Conservation (phyloP, 2,329 filamentous ascomycete genomes). For the Berkeleyomyces basicola region DNA sequence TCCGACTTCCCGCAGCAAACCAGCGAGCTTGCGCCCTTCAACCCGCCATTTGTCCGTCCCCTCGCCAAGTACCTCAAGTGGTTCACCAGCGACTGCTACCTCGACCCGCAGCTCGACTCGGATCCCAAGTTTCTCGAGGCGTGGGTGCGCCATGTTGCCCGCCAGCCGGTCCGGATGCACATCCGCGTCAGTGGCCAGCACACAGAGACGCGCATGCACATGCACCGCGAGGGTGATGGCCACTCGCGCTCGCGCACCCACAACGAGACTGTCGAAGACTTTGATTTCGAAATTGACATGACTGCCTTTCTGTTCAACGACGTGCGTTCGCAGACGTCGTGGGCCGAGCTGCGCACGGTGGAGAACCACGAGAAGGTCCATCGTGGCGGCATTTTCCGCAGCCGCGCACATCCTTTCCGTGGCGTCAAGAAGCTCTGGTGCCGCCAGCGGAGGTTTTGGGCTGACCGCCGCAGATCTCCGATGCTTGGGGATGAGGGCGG, state of each 20-base stretch:
- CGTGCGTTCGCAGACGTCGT: constrained; percentile 24
- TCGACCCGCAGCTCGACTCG: constrained; percentile 29
- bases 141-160: constrained; percentile 29
- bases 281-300: constrained; percentile 41
- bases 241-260: constrained; percentile 27
- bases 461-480: constrained; percentile 14
- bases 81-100: constrained; percentile 21
- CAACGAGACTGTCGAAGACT: constrained; percentile 35
- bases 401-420: constrained; percentile 30
- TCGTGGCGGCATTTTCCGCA: constrained; percentile 45
- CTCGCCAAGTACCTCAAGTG: constrained; percentile 16
- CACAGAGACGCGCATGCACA: constrained; percentile 21
- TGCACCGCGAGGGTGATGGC: neutral
- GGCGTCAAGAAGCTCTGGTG: constrained; percentile 13
- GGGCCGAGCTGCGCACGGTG: constrained; percentile 32
- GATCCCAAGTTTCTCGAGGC: constrained; percentile 28
- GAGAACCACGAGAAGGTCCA: constrained; percentile 42
- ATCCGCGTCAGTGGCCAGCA: constrained; percentile 39
- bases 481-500: constrained; percentile 18
- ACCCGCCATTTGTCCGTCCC: constrained; percentile 14
- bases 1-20: constrained; percentile 15
- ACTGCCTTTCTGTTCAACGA: constrained; percentile 39
- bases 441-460: constrained; percentile 3
- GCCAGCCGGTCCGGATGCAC: constrained; percentile 34
- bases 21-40: constrained; percentile 17